These are phyloP conservation scores for Metschnikowia picachoensis DNA, from an alignment of 805 yeast species.

Conservation along the genomic window DNA sequence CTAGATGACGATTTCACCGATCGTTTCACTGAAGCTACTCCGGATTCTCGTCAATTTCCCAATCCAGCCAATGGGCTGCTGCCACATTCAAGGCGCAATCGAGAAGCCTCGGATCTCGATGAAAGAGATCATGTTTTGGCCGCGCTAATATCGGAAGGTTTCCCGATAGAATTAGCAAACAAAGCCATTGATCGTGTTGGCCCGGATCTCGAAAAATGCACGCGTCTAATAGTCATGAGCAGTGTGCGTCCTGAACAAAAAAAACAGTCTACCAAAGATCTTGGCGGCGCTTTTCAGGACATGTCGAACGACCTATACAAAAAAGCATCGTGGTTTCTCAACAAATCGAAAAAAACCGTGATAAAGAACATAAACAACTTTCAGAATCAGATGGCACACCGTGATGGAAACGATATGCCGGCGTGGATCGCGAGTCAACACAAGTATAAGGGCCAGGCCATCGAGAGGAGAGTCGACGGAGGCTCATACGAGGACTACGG, in stretches of 20 bases:
- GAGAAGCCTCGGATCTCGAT: neutral
- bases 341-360: constrained; percentile 57
- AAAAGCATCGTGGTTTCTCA: constrained; percentile 56
- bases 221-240: constrained; percentile 58
- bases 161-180: constrained; percentile 55
- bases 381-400: constrained; percentile 23
- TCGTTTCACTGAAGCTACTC: constrained; percentile 20
- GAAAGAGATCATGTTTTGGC: constrained; percentile 53
- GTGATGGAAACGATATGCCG: constrained; percentile 39
- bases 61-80: too few relatives aligned
- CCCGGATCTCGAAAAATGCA: constrained; percentile 59
- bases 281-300: constrained; percentile 42
- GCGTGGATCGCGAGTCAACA: constrained; percentile 72
- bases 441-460: constrained; percentile 40
- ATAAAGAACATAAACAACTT: constrained; percentile 61
- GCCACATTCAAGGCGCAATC: neutral
- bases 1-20: constrained; percentile 44
- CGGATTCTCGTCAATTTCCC: neutral
- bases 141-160: constrained; percentile 77
- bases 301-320: constrained; percentile 53
- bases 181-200: constrained; percentile 60
- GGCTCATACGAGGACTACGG: constrained; percentile 42
- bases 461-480: constrained; percentile 30
- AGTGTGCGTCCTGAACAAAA: constrained; percentile 3
- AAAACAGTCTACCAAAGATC: constrained; percentile 14